Evolutionary conservation across 768 basidiomycete species (phyloP).

Genomic region (Saitozyma podzolica): DNA sequence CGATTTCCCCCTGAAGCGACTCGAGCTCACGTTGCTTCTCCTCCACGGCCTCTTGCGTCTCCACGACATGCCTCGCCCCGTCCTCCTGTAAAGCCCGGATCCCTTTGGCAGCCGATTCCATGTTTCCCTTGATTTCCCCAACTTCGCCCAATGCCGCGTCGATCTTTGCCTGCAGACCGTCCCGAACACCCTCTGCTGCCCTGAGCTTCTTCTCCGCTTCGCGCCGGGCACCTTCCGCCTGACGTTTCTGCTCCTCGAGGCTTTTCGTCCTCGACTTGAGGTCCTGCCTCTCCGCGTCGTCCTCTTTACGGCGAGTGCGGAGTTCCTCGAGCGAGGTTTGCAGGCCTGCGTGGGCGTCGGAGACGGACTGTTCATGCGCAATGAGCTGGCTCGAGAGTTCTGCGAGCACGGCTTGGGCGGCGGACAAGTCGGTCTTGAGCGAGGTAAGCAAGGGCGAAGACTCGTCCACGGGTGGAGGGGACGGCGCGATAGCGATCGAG

Average conservation of each 20-base stretch:
- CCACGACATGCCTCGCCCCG: constrained; percentile 64
- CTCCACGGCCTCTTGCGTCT: constrained; percentile 60
- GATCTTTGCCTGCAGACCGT: constrained; percentile 54
- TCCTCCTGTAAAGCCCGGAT: constrained; percentile 61
- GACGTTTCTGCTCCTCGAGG: constrained; percentile 81
- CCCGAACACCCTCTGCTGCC: constrained; percentile 64
- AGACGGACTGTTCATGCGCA: constrained; percentile 40
- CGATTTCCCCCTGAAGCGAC: constrained; percentile 55
- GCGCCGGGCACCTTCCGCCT: constrained; percentile 72
- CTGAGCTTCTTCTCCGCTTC: constrained; percentile 89
- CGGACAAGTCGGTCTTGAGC: constrained; percentile 39
- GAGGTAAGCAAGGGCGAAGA: constrained; percentile 40
- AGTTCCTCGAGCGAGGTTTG: constrained; percentile 72
- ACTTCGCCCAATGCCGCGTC: constrained; percentile 39
- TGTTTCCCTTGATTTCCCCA: constrained; percentile 42
- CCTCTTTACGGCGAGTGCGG: constrained; percentile 63
- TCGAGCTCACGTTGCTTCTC: constrained; percentile 62
- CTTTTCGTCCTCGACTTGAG: constrained; percentile 78
- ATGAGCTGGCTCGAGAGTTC: constrained; percentile 34
- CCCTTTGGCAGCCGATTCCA: constrained; percentile 60
- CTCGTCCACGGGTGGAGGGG: constrained; percentile 21
- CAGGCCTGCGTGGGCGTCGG: constrained; percentile 60
- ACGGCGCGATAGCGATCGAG: constrained; percentile 19
- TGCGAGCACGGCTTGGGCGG: constrained; percentile 37
- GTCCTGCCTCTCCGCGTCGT: constrained; percentile 75